These are phyloP conservation scores for Cicer judaicum DNA, from an alignment of 306 rosid genomes.

Conservation along the genomic window DNA sequence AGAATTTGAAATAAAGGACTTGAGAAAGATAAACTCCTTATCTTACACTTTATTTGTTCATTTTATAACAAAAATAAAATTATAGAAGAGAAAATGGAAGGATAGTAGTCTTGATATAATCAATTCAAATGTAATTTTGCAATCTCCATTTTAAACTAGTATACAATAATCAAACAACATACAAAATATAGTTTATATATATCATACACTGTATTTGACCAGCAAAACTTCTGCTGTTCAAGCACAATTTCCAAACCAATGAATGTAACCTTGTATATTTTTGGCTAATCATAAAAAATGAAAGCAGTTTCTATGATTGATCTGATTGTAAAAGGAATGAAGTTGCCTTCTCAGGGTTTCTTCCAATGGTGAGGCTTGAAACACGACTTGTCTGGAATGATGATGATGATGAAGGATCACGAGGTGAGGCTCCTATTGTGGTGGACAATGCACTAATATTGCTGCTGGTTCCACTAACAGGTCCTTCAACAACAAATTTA, in stretches of 20 bases:
- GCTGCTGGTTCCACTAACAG: conserved; percentile 54
- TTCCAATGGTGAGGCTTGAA: conserved; percentile 43
- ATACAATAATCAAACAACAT: background rate
- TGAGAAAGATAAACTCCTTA: no score
- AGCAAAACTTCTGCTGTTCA: background rate
- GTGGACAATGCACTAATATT: conserved; percentile 55
- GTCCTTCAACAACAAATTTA: conserved; percentile 51
- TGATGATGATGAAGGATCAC: conserved; percentile 50
- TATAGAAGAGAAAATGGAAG: background rate
- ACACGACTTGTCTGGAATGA: conserved; percentile 38
- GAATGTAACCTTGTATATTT: background rate
- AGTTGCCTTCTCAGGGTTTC: conserved; percentile 54
- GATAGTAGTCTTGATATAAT: background rate
- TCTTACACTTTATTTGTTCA: no score
- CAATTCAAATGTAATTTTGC: background rate
- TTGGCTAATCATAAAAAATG: background rate
- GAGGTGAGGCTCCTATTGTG: conserved; percentile 43
- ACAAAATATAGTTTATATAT: background rate
- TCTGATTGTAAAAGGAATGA: conserved; percentile 54
- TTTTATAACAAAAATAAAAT: background rate
- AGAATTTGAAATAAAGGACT: no score
- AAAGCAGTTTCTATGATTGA: conserved; percentile 25
- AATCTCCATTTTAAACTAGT: conserved; percentile 18
- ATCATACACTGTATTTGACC: background rate
- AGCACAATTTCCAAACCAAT: background rate